Evolutionary conservation across 805 yeast species (phyloP).

Genomic region (Schwanniomyces polymorphus): DNA sequence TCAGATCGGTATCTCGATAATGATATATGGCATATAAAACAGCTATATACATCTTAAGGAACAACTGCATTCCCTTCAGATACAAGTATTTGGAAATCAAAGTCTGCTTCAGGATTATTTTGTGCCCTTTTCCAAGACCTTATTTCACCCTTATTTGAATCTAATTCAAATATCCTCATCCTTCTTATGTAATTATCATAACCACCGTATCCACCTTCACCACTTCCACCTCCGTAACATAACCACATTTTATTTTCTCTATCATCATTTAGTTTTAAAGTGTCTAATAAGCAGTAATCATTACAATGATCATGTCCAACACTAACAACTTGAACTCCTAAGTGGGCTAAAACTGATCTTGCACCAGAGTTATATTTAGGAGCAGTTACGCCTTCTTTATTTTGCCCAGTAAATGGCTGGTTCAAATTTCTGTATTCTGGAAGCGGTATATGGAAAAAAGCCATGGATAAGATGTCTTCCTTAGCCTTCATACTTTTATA

Average conservation of each 20-base stretch:
- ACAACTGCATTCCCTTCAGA: constrained; percentile 43
- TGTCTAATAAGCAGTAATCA: constrained; percentile 77
- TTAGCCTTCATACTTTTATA: constrained; percentile 30
- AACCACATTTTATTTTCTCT: constrained; percentile 60
- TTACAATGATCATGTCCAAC: constrained; percentile 97
- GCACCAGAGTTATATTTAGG: constrained; percentile 72
- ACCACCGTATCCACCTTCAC: constrained; percentile 97
- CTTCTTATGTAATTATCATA: constrained; percentile 86
- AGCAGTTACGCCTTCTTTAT: constrained; percentile 75
- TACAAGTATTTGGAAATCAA: constrained; percentile 56
- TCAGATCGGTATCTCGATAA: constrained; percentile 1
- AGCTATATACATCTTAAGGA: neutral
- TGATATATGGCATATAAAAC: neutral
- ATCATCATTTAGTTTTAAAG: constrained; percentile 10
- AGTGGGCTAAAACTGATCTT: constrained; percentile 52
- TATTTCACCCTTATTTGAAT: constrained; percentile 47
- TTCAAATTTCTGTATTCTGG: constrained; percentile 70
- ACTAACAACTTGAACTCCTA: constrained; percentile 72
- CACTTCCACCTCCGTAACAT: constrained; percentile 92
- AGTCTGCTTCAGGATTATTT: constrained; percentile 43
- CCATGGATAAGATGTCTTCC: constrained; percentile 63
- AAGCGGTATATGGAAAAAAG: constrained; percentile 91
- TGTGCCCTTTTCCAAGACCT: constrained; percentile 75
- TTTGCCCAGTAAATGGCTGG: constrained; percentile 56
- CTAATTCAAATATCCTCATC: constrained; percentile 68